Conservation (phyloP, 176 grass and related monocot species). For the Oryza glumipatula region DNA sequence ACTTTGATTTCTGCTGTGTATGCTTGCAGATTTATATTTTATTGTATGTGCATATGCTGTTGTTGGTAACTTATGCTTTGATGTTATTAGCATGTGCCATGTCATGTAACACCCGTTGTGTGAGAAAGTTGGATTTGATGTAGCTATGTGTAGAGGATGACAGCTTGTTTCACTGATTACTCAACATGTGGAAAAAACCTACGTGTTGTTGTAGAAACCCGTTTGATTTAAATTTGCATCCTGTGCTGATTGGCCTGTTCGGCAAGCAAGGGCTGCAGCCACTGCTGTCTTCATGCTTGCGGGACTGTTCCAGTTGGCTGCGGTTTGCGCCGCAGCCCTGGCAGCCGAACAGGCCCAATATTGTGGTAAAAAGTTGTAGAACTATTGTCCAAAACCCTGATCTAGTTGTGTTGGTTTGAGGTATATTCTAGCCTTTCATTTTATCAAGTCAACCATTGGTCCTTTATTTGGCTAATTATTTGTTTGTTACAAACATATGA, state of each 20-base stretch:
- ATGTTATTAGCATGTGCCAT: neutral
- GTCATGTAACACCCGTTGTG: neutral
- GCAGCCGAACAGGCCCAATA: neutral
- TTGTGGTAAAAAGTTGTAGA: constrained; percentile 8
- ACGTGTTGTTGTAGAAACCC: neutral
- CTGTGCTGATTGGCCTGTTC: neutral
- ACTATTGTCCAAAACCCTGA: neutral
- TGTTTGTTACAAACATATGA: neutral
- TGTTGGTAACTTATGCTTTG: neutral
- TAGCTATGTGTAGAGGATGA: neutral
- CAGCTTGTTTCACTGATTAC: neutral
- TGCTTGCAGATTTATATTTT: neutral
- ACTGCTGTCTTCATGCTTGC: too few species aligned
- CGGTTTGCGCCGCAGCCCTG: too few species aligned
- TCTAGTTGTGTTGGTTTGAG: neutral
- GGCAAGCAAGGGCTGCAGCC: too few species aligned
- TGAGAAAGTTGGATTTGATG: neutral
- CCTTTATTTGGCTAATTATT: neutral
- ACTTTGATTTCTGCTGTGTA: neutral
- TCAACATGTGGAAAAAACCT: neutral
- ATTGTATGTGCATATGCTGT: neutral
- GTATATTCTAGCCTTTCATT: constrained; percentile 13
- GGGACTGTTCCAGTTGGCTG: too few species aligned
- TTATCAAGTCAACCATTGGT: constrained; percentile 11
- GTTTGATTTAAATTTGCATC: neutral